Base-by-base conservation (phyloP, 805 yeast species). In the Cyberlindnera mycetangii region DNA sequence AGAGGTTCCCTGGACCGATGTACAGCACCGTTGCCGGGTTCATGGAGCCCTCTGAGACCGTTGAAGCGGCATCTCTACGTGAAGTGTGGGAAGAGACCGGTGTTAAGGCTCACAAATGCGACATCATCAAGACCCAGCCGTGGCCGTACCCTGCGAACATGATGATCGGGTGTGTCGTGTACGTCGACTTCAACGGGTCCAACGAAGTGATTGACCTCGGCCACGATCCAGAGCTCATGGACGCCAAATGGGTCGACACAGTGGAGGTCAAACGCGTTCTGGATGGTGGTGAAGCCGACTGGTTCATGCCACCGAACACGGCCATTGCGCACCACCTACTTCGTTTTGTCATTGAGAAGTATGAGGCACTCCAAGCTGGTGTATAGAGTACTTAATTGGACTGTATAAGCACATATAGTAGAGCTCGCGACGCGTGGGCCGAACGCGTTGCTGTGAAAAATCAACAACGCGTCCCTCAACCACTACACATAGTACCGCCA, bases 11-110 rank as follows among this genome's bases (percentile, higher is more conserved):
- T 6, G 57, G 68, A 45, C 62, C 67, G 40, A 77, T 88, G 81
- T 92, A 83, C 65, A 76, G 92, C 15, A 84, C 95, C 58, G 78
- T 95, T 41, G 96, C 98, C 4, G 99, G 98, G 4, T 93, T 93
- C 64, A 81, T 92, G 79, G 99, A 92, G 63, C 96, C 97, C 1
- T 85, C 90, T 22, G 99, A 92, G 67, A 80, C 95, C 2, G 80
- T 92, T 17, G 98, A 92, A 64, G 83, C 79, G 37, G 93, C 96
- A 11, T 85, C 92, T 18, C 70, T 82, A 36, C 72, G 99, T 51
- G 99, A 92, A 63, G 84, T 87, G 24, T 90, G 93, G 89, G 99
- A 92, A 62, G 99, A 92, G 64, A 83, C 97, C 5, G 99, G 99
- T 7, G 85, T 89, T 28, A 72, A 66, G 42, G 81, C 80, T 42